A percentile compares a stretch with the other conserved stretches of the same genome.
These are phyloP conservation scores for Micractinium sp. DNA, from an alignment of 139 green algal genomes.

Conservation along the genomic window DNA sequence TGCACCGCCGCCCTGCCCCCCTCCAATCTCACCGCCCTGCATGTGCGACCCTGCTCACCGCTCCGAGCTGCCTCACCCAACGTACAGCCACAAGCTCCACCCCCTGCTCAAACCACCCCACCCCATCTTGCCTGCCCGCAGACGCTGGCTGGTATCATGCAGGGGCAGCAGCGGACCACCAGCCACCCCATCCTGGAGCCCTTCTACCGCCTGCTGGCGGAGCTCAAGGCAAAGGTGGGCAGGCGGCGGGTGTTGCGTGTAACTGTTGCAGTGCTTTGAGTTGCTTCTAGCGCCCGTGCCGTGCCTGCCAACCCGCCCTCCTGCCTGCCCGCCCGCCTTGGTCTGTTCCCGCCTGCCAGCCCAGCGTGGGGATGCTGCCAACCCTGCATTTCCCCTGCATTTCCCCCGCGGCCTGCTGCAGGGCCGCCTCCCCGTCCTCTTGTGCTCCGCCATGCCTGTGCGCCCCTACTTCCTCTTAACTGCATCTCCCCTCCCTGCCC, in stretches of 20 bases:
- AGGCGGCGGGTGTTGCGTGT: not conserved
- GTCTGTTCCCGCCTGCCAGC: no score
- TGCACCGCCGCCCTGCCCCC: no score
- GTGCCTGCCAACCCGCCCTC: no score
- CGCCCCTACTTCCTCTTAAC: not conserved
- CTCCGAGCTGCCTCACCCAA: no score
- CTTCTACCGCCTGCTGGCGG: constrained; percentile 44
- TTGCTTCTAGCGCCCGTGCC: no score
- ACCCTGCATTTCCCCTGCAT: not conserved
- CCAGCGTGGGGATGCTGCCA: no score
- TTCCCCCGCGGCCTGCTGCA: not conserved
- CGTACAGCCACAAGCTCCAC: not conserved
- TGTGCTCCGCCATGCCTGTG: not conserved
- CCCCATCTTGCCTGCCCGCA: not conserved
- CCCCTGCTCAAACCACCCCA: not conserved
- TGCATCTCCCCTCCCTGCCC: not conserved
- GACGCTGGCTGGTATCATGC: constrained; percentile 28
- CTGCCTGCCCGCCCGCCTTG: no score
- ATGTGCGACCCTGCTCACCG: no score
- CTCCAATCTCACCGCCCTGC: no score
- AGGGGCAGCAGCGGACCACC: not conserved
- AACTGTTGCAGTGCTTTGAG: not conserved
- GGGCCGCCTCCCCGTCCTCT: not conserved
- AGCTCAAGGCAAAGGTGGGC: constrained; percentile 40
- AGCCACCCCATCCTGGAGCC: constrained; percentile 40